These are phyloP conservation scores for Solanum pimpinellifolium DNA, from an alignment of 257 asterid genomes.

Conservation along the genomic window DNA sequence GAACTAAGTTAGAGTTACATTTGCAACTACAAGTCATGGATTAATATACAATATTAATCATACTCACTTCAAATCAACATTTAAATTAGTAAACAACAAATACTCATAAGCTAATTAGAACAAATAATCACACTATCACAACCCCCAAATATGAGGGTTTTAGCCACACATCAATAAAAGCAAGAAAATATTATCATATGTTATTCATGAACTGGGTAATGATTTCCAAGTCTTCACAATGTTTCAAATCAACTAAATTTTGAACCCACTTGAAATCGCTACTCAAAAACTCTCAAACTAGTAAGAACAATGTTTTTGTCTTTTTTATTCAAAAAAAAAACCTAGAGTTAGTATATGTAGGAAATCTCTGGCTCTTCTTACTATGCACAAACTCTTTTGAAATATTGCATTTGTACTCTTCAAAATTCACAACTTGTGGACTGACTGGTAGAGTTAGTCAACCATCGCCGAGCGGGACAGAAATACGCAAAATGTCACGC, in stretches of 20 bases:
- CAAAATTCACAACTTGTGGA: no score
- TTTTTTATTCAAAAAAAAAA: no score
- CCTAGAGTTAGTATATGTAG: no score
- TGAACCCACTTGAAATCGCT: neutral
- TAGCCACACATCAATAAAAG: no score
- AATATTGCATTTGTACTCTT: no score
- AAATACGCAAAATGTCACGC: no score
- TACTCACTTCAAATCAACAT: neutral
- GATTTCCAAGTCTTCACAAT: neutral
- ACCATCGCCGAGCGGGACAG: no score
- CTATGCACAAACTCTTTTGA: no score
- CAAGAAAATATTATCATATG: neutral
- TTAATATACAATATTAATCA: neutral
- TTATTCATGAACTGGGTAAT: neutral
- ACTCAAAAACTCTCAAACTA: neutral
- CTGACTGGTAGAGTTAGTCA: no score
- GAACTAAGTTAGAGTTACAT: neutral
- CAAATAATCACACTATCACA: neutral
- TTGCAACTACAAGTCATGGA: neutral
- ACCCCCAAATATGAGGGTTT: neutral
- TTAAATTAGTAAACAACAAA: no score
- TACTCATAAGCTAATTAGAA: neutral
- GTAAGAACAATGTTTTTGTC: no score
- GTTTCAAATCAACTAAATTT: neutral
- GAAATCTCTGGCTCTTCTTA: no score